These are phyloP conservation scores for Lizonia empirigonia DNA, from an alignment of 2,329 filamentous ascomycete genomes.

Conservation along the genomic window DNA sequence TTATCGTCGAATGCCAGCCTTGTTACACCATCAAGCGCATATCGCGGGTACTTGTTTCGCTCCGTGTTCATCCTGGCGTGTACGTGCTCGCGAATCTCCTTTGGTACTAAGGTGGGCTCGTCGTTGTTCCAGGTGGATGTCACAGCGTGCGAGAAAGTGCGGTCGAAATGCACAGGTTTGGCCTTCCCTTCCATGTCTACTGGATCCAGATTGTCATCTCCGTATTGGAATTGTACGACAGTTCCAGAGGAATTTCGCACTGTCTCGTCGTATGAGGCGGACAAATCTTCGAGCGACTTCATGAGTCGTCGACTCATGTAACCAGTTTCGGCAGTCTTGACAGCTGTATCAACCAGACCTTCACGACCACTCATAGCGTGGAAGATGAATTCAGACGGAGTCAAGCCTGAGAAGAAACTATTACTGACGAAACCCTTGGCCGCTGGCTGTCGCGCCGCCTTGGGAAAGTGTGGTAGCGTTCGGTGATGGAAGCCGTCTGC, in stretches of 20 bases:
- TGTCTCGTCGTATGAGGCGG: slow-evolving; percentile 90
- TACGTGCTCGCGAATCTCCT: slow-evolving; percentile 73
- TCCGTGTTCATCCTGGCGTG: slow-evolving; percentile 70
- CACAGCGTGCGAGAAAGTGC: slow-evolving; percentile 82
- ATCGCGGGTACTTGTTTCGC: slow-evolving; percentile 59
- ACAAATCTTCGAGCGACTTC: slow-evolving; percentile 96
- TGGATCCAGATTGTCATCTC: slow-evolving; percentile 92
- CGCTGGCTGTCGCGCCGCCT: slow-evolving; percentile 87
- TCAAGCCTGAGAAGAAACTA: slow-evolving; percentile 92
- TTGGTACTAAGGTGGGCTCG: slow-evolving; percentile 73
- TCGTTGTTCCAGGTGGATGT: slow-evolving; percentile 79
- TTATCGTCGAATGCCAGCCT: slow-evolving; percentile 71
- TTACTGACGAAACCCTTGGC: slow-evolving; percentile 97
- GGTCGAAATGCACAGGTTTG: slow-evolving; percentile 87
- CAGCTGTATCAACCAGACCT: slow-evolving; percentile 96
- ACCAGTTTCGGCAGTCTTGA: slow-evolving; percentile 97
- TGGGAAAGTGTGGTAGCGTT: slow-evolving; percentile 92
- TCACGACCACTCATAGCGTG: slow-evolving; percentile 98
- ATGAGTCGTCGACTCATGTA: slow-evolving; percentile 99
- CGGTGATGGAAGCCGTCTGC: slow-evolving; percentile 96
- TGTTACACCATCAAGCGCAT: slow-evolving; percentile 42
- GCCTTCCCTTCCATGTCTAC: slow-evolving; percentile 97
- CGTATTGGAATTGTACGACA: slow-evolving; percentile 96
- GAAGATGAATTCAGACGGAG: slow-evolving; percentile 93
- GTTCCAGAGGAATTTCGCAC: slow-evolving; percentile 87